These are phyloP conservation scores for Globisporangium solare DNA, from an alignment of 352 stramenopile genomes.

Conservation along the genomic window DNA sequence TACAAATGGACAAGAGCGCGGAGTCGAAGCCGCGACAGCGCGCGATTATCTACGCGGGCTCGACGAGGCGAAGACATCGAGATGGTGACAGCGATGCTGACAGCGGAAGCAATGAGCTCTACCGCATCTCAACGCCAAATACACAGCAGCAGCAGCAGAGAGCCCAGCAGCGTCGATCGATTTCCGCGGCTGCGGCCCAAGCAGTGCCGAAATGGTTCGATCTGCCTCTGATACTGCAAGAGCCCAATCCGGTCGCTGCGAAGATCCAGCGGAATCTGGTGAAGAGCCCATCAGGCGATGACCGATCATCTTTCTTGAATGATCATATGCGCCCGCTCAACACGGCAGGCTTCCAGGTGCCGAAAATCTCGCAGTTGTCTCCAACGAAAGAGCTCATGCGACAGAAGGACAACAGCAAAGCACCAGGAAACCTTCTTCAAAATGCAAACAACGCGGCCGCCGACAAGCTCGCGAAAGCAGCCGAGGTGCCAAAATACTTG, in stretches of 20 bases:
- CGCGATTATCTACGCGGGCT: conserved; percentile 29
- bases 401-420: conserved; percentile 7
- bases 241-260: conserved; percentile 28
- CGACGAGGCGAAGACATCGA: conserved; percentile 2
- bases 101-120: background rate
- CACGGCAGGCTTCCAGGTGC: conserved; percentile 13
- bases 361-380: conserved; percentile 49
- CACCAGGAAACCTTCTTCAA: background rate
- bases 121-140: background rate
- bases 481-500: conserved; percentile 1
- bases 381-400: conserved; percentile 8
- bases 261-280: conserved; percentile 37
- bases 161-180: background rate
- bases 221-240: conserved; percentile 49
- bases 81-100: background rate
- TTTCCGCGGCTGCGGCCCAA: background rate
- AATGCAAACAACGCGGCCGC: conserved; percentile 1
- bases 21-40: conserved; percentile 19
- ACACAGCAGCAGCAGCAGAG: conserved; percentile 2
- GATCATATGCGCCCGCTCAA: background rate
- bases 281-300: background rate
- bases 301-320: background rate
- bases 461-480: background rate
- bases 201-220: conserved; percentile 55
- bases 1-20: conserved; percentile 6